phyloP scores from a whole-genome alignment of 2,329 filamentous ascomycete genomes.

The Colletotrichum euphorbiae region DNA sequence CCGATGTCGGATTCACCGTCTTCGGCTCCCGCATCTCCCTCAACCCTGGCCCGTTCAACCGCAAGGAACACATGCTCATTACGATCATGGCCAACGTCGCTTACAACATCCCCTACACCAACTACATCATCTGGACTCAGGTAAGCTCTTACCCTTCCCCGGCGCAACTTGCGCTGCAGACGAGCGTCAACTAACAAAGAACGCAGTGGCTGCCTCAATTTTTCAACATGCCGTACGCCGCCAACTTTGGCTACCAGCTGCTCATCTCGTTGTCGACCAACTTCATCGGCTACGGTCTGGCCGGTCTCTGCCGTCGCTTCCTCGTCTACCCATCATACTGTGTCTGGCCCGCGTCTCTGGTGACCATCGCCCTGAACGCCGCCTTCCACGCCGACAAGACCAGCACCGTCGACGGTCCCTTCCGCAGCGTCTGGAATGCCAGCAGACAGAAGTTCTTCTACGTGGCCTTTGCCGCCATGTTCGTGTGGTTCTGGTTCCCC shows the following conservation, averaged over 20 bases:
- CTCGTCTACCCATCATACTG: conserved; percentile 59
- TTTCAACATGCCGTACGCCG: conserved; percentile 58
- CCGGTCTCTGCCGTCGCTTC: conserved; percentile 55
- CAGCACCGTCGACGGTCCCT: conserved; percentile 46
- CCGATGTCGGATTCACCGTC: conserved; percentile 48
- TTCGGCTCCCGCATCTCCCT: conserved; percentile 52
- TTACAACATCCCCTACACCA: conserved; percentile 55
- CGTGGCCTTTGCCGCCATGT: conserved; percentile 54
- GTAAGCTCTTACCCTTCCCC: conserved; percentile 39
- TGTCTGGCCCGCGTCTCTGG: conserved; percentile 61
- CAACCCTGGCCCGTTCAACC: conserved; percentile 62
- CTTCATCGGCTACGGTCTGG: conserved; percentile 61
- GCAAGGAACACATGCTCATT: conserved; percentile 66
- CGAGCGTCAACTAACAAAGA: neutral
- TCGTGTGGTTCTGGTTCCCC: conserved; percentile 63
- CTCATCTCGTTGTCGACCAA: conserved; percentile 59
- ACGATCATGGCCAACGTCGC: conserved; percentile 67
- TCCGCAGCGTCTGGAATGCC: conserved; percentile 49
- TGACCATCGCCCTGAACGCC: conserved; percentile 56
- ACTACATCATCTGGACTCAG: conserved; percentile 58
- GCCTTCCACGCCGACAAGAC: conserved; percentile 55
- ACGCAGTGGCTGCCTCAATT: conserved; percentile 49
- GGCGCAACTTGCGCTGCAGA: neutral
- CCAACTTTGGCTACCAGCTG: conserved; percentile 57
- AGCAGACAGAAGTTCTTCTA: conserved; percentile 56